phyloP scores from a whole-genome alignment of 2,329 filamentous ascomycete genomes.

The Septoria petroselini region DNA sequence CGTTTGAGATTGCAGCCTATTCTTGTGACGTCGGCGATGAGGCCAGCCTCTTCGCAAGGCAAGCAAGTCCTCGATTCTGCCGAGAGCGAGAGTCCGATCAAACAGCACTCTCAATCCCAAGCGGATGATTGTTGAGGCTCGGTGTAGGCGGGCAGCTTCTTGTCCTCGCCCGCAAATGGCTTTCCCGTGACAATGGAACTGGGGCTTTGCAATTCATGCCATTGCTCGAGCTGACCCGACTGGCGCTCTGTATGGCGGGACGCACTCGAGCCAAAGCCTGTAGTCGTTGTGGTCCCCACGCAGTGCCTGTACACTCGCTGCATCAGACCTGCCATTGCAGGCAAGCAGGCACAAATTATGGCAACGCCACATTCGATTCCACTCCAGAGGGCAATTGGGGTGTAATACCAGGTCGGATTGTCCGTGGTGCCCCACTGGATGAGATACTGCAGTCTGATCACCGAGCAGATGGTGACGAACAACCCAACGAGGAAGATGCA shows the following conservation, averaged over 20 bases:
- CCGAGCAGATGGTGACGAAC: constrained; percentile 25
- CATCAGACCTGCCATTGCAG: constrained; percentile 17
- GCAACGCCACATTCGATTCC: constrained; percentile 21
- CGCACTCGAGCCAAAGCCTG: not conserved
- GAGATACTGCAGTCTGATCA: constrained; percentile 18
- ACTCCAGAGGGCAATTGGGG: constrained; percentile 20
- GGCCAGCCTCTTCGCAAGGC: no score
- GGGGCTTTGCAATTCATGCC: not conserved
- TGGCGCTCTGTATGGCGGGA: not conserved
- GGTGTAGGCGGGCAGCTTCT: not conserved
- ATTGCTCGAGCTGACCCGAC: not conserved
- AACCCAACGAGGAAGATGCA: constrained; percentile 20
- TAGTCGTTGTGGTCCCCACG: constrained; percentile 2
- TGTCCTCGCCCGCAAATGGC: not conserved
- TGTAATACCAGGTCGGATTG: constrained; percentile 24
- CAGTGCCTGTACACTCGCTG: constrained; percentile 7
- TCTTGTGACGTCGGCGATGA: no score
- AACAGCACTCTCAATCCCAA: not conserved
- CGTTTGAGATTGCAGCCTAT: no score
- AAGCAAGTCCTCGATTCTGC: no score
- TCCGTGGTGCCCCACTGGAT: constrained; percentile 9
- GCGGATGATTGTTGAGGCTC: not conserved
- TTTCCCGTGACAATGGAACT: not conserved
- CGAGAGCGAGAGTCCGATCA: no score
- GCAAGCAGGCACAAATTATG: constrained; percentile 26